phyloP scores from a whole-genome alignment of 768 basidiomycete genomes.

The Boletus sp. region DNA sequence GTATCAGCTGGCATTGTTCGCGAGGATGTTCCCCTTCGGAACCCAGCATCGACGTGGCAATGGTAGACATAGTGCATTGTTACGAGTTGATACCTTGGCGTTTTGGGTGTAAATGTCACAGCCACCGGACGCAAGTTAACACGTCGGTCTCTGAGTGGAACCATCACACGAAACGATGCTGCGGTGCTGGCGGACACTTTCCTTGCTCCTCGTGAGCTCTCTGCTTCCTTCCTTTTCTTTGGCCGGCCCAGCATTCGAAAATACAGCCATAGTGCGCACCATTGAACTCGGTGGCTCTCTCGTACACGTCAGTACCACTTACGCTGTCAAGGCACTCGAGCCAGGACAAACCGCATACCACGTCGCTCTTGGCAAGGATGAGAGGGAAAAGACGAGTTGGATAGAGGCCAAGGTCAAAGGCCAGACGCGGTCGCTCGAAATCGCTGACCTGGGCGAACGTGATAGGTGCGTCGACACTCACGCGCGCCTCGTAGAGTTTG shows the following conservation, averaged over 20 bases:
- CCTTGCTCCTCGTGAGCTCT: conserved; percentile 45
- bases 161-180: conserved; percentile 41
- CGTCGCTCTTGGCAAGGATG: conserved; percentile 60
- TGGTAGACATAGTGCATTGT: conserved; percentile 47
- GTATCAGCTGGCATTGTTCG: conserved; percentile 77
- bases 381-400: conserved; percentile 70
- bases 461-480: conserved; percentile 45
- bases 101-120: conserved; percentile 13
- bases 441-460: conserved; percentile 50
- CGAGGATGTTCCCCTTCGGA: conserved; percentile 78
- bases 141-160: conserved; percentile 20
- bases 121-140: conserved; percentile 12
- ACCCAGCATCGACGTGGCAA: conserved; percentile 69
- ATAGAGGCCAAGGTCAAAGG: conserved; percentile 82
- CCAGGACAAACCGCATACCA: conserved; percentile 62
- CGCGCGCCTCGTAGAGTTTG: conserved; percentile 6
- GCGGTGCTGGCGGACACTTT: conserved; percentile 42
- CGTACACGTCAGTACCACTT: conserved; percentile 87
- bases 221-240: conserved; percentile 40
- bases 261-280: conserved; percentile 84
- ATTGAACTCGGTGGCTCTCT: conserved; percentile 88
- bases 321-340: conserved; percentile 72
- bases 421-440: conserved; percentile 47
- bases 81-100: neutral
- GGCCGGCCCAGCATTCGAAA: conserved; percentile 67